Evolutionary conservation across 2,329 filamentous ascomycete species (phyloP).

Genomic region (Alternaria triticina): DNA sequence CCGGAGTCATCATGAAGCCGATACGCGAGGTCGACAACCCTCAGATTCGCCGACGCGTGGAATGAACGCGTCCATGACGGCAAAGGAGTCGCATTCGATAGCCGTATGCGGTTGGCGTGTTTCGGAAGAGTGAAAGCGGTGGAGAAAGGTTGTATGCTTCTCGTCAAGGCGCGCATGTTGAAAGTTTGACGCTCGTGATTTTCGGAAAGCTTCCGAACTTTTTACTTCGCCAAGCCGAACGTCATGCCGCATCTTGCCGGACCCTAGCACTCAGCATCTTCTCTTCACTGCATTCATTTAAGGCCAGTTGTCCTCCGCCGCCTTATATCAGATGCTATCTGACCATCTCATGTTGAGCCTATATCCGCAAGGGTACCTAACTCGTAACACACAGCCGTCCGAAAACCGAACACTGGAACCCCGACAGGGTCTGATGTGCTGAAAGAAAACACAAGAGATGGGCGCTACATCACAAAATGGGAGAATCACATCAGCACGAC

Average conservation of each 20-base stretch:
- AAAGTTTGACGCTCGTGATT: constrained; percentile 4
- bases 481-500: neutral
- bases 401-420: neutral
- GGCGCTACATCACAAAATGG: neutral
- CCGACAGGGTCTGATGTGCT: neutral
- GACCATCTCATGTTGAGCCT: too few species aligned
- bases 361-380: too few species aligned
- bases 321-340: neutral
- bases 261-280: neutral
- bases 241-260: constrained; percentile 14
- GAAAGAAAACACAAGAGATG: neutral
- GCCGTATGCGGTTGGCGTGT: constrained; percentile 12
- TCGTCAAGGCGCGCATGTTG: constrained; percentile 24
- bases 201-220: constrained; percentile 17
- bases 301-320: rapidly evolving
- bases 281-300: neutral
- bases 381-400: neutral
- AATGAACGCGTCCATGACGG: constrained; percentile 37
- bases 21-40: constrained; percentile 42
- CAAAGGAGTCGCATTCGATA: neutral
- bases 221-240: constrained; percentile 19
- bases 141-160: constrained; percentile 18
- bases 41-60: constrained; percentile 30
- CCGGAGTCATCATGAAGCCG: constrained; percentile 45
- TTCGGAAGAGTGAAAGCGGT: constrained; percentile 19